phyloP scores from a whole-genome alignment of 441 rosid species.

The Kokia cookei region DNA sequence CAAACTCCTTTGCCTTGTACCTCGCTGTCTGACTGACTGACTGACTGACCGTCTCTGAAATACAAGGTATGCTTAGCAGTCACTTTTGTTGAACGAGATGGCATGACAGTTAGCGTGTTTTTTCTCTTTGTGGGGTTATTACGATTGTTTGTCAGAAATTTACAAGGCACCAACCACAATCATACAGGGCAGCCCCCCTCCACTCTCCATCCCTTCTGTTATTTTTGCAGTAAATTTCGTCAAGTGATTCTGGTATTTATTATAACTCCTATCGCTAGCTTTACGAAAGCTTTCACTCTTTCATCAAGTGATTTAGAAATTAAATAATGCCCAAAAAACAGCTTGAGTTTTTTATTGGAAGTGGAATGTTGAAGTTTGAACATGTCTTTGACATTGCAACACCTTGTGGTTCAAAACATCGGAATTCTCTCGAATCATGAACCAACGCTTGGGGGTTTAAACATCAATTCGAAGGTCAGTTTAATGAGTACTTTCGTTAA shows the following conservation, averaged over 20 bases:
- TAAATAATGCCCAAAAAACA: background rate
- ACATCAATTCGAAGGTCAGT: background rate
- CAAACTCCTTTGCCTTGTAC: conserved; percentile 4
- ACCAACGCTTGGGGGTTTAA: background rate
- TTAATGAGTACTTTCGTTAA: background rate
- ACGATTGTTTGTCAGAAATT: conserved; percentile 16
- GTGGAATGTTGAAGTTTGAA: background rate
- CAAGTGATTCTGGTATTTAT: background rate
- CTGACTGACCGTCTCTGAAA: conserved; percentile 15
- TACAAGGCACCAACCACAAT: conserved; percentile 14
- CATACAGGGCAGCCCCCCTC: conserved; percentile 4
- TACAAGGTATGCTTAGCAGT: conserved; percentile 18
- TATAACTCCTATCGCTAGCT: background rate
- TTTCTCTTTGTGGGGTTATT: conserved; percentile 10
- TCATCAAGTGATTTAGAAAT: background rate
- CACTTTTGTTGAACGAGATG: conserved; percentile 28
- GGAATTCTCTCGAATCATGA: background rate
- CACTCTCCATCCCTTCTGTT: background rate
- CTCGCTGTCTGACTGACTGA: conserved; percentile 10
- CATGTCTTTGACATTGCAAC: too few species aligned
- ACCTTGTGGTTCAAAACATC: too few species aligned
- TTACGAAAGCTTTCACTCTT: background rate
- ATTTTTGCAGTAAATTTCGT: background rate
- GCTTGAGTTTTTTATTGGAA: background rate
- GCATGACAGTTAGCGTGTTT: conserved; percentile 21